Base-by-base conservation (phyloP, 1,284 basidiomycete species). In the Peniophora sp. region DNA sequence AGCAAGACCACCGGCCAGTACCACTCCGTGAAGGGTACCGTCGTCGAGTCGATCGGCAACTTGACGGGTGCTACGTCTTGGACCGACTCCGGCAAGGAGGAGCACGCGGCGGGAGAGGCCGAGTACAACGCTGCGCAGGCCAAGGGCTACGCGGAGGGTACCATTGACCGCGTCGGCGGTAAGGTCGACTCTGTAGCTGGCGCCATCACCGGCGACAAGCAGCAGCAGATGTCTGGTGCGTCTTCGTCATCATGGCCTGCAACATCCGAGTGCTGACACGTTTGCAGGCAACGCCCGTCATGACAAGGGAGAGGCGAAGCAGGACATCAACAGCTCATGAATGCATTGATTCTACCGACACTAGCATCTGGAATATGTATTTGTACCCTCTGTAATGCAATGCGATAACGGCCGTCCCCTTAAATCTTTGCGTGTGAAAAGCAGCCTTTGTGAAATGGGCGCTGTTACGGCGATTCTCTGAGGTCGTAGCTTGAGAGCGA, bases 181-280 rank as follows among this genome's bases (percentile, higher is more conserved):
- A 86, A 85, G 71, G 79, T 79, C 57, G 82, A 87, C 58, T 70
- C 78, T 15, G 68, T 88, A 39, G 73, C 81, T 34, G 85, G 83
- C 27, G 79, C 85, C 5, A 56, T 86, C 39, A 78, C 72, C 12
- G 84, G 83, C 41, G 85, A 88, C 65, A 78, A 79, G 61, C 53
- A 70, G 35, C 78, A 87, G 64, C 76, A 88, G 63, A 58, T 66
- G 22, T 50, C 68, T 20, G 85, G 85, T 74, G 58, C 63, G 74
- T 58, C 49, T 9, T 23, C 32, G 39, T 23, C 17, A 18, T 45
- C 20, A n/a, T n/a, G n/a, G n/a, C n/a, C n/a, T n/a, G 35, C 35
- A 36, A n/a, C 35, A n/a, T 36, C n/a, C 35, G 11, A 10, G 11
- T 36, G 43, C 24, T 46, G 17, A 14, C 10, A 37, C 42, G 3